Conservation (phyloP, 2,329 filamentous ascomycete genomes). For the Aotearoamyces nothofagi region DNA sequence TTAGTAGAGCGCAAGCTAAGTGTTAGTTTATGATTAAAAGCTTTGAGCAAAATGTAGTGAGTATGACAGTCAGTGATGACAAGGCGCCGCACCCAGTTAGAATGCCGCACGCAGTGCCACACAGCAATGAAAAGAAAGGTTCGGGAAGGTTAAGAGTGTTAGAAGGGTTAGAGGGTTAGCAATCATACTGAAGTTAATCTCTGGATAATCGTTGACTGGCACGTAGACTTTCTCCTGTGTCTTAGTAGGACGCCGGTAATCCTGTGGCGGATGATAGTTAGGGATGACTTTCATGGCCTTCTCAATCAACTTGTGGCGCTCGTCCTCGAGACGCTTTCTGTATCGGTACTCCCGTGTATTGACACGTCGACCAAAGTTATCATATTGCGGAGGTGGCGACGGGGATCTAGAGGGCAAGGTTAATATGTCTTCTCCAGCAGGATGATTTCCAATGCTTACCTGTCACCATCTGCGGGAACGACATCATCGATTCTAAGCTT, state of each 20-base stretch:
- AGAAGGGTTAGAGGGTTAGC: constrained; percentile 91
- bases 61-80: constrained; percentile 22
- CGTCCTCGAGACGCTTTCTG: constrained; percentile 93
- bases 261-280: constrained; percentile 96
- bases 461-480: constrained; percentile 87
- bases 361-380: constrained; percentile 98
- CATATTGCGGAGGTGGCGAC: constrained; percentile 91
- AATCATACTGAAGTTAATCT: constrained; percentile 99
- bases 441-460: constrained; percentile 38
- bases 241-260: constrained; percentile 97
- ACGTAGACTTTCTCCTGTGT: constrained; percentile 99
- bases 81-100: constrained; percentile 14
- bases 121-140: constrained; percentile 25
- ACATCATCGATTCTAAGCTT: constrained; percentile 99
- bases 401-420: constrained; percentile 52
- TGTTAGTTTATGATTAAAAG: constrained; percentile 58
- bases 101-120: constrained; percentile 21
- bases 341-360: constrained; percentile 98
- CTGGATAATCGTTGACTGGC: constrained; percentile 99
- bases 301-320: constrained; percentile 96
- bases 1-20: constrained; percentile 69
- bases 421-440: background rate
- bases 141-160: constrained; percentile 33
- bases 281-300: constrained; percentile 99
- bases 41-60: constrained; percentile 19